Percentiles rank a stretch among this genome's conserved stretches.
Conservation (phyloP, 129 eudicot species). For the Flaveria robusta region DNA sequence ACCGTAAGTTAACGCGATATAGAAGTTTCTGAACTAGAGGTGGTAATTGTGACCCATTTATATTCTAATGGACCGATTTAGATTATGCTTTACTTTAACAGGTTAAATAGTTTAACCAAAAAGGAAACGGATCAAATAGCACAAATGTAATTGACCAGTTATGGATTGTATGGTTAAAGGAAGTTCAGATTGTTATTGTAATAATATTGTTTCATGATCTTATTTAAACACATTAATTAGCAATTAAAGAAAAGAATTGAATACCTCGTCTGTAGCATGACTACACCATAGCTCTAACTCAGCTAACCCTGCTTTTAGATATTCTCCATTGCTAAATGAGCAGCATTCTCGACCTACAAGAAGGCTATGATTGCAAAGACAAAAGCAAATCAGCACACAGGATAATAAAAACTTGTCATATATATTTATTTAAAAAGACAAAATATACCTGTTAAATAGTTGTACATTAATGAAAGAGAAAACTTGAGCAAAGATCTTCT, state of each 20-base stretch:
- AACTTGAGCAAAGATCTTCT: slow-evolving; percentile 59
- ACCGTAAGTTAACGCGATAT: background rate
- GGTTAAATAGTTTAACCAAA: background rate
- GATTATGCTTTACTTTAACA: background rate
- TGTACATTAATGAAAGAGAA: slow-evolving; percentile 75
- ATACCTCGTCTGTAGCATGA: slow-evolving; percentile 68
- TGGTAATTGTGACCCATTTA: slow-evolving; percentile 4
- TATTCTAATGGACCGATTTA: background rate
- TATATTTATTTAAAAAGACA: slow-evolving; percentile 4
- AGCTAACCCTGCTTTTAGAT: slow-evolving; percentile 60
- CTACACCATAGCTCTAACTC: slow-evolving; percentile 67
- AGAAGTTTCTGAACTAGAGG: slow-evolving; percentile 2
- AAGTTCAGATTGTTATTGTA: background rate
- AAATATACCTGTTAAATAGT: slow-evolving; percentile 72
- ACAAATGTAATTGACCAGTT: background rate
- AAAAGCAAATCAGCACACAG: slow-evolving; percentile 11
- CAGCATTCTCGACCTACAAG: slow-evolving; percentile 68
- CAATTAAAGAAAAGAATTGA: background rate
- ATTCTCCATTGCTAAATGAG: slow-evolving; percentile 67
- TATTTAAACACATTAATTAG: background rate
- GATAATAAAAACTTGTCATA: background rate
- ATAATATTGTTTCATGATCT: background rate
- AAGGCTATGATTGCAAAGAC: slow-evolving; percentile 43
- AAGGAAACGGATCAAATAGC: background rate
- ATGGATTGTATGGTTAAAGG: background rate